These are phyloP conservation scores for Ganoderma leucocontextum DNA, from an alignment of 1,284 basidiomycete species.

Conservation along the genomic window DNA sequence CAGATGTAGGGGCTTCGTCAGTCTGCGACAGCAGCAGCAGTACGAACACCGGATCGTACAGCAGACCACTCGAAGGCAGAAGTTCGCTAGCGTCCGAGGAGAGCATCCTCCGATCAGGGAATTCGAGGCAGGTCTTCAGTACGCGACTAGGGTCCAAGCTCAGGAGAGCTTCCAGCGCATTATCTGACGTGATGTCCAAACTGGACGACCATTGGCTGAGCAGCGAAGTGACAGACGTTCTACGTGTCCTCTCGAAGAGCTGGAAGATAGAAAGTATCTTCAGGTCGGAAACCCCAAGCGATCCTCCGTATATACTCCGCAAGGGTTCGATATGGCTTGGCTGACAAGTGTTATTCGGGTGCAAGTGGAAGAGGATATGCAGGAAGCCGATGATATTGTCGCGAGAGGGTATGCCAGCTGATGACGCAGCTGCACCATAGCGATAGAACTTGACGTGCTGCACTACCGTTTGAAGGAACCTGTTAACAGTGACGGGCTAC, in stretches of 20 bases:
- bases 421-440: constrained; percentile 43
- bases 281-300: constrained; percentile 68
- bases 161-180: constrained; percentile 70
- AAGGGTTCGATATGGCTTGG: constrained; percentile 83
- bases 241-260: constrained; percentile 80
- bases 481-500: constrained; percentile 70
- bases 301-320: constrained; percentile 77
- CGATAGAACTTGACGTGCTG: constrained; percentile 68
- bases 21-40: constrained; percentile 72
- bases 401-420: constrained; percentile 37
- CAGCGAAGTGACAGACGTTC: constrained; percentile 68
- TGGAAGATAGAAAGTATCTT: constrained; percentile 78
- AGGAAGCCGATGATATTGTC: constrained; percentile 63
- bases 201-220: constrained; percentile 69
- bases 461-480: constrained; percentile 66
- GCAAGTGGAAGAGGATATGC: constrained; percentile 72
- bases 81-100: constrained; percentile 43
- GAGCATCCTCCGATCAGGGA: constrained; percentile 67
- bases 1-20: constrained; percentile 63
- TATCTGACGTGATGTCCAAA: constrained; percentile 50
- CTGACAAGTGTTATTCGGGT: constrained; percentile 85
- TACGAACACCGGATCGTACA: constrained; percentile 89
- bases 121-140: constrained; percentile 78
- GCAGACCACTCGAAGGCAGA: constrained; percentile 44
- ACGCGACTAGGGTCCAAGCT: constrained; percentile 75